Base-by-base conservation (phyloP, 164 flowering plant genomes). In the Sextonia rubra region DNA sequence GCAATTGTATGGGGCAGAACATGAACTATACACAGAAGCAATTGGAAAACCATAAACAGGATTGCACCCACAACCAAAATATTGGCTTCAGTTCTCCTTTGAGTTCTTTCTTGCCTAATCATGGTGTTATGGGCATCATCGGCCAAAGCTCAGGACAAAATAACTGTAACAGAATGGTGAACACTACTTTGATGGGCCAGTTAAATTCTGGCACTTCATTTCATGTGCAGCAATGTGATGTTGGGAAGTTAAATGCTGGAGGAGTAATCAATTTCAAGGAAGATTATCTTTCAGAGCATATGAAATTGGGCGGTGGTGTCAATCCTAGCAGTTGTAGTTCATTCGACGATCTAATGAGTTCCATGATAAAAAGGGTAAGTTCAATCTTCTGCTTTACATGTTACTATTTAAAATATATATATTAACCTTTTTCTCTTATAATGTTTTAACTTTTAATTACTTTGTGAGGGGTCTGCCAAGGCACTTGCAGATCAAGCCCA, bases 271-370 rank as follows among this genome's bases (percentile, higher is more conserved):
- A 70, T 64, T 23, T 75, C 71, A 82, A 80, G 65, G 85, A 76
- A 67, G 86, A 77, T 56, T 80, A 73, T 68, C 66, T 71, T 12
- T 15, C 74, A 66, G 82, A 73, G 47, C 83, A 77, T 60, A 73
- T 76, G 64, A 83, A 80, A 80, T 60, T 74, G 1, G 86, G 80
- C 27, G 74, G 77, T 61, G 77, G 77, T 73, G 77, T 73, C 69
- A 22, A 64, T 44, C 72, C 78, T 29, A 79, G 75, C 75, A 77
- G 26, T 64, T 73, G 76, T 69, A 85, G 85, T 22, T 82, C 89
- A 20, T 84, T 88, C 79, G 94, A 87, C 68, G 94, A 90, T 76
- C 56, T 88, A 23, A 84, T 84, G 76, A 77, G 72, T 69, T 77
- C 86, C 9, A 78, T 85, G 78, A 74, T 86, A 74, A 86, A 81